A percentile compares a stretch with the other conserved stretches of the same genome.
Evolutionary conservation across 2,329 filamentous ascomycete species (phyloP).

Genomic region (Neoscytalidium dimidiatum): DNA sequence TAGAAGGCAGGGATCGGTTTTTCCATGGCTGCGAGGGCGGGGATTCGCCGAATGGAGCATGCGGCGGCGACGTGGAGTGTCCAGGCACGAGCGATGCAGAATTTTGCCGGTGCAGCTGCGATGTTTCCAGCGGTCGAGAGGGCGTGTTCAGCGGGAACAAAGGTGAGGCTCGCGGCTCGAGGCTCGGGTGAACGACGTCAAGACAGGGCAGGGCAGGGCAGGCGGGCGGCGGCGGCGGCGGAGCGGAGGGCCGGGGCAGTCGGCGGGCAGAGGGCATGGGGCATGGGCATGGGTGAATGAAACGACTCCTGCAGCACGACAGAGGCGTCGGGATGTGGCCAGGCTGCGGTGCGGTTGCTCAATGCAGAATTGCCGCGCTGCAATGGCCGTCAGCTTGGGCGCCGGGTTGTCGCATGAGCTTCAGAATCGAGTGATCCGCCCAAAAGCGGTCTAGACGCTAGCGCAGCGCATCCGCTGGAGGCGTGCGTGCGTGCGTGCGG

Average conservation of each 20-base stretch:
- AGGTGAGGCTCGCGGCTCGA: too few species aligned
- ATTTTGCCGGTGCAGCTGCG: neutral
- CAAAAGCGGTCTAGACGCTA: constrained; percentile 15
- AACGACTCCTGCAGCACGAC: constrained; percentile 18
- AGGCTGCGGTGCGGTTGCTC: neutral
- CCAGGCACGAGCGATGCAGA: neutral
- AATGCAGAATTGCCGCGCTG: constrained; percentile 5
- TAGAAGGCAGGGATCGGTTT: constrained; percentile 81
- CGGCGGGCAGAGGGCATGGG: too few species aligned
- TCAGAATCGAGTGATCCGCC: constrained; percentile 18
- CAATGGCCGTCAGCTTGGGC: neutral
- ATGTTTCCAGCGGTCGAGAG: neutral
- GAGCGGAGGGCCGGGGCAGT: constrained; percentile 1
- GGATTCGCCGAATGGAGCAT: neutral
- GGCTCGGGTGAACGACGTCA: constrained; percentile 14
- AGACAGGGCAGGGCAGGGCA: neutral
- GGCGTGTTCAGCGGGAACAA: neutral
- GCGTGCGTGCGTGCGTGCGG: constrained; percentile 14
- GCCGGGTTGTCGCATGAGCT: constrained; percentile 10
- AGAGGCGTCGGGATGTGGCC: neutral
- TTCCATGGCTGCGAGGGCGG: constrained; percentile 36
- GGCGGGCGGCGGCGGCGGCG: neutral
- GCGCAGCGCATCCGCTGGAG: constrained; percentile 11
- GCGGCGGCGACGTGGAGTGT: neutral
- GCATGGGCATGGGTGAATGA: neutral